Percentiles rank a stretch among this genome's conserved stretches.
phyloP scores from a whole-genome alignment of 2,329 filamentous ascomycete genomes.

The Colletotrichum trifolii region DNA sequence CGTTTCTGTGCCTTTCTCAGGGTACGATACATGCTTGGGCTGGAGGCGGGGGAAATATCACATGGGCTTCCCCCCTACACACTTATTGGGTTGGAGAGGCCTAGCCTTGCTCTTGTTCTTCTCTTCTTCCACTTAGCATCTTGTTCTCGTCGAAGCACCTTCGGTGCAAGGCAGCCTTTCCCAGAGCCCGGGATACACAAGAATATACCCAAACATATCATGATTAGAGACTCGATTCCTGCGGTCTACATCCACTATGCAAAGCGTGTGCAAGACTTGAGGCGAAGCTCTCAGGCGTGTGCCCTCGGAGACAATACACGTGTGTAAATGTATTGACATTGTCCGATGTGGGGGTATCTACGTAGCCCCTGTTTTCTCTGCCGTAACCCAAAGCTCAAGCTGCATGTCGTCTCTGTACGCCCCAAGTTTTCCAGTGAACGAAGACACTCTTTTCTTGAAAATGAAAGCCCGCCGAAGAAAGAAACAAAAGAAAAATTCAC shows the following conservation, averaged over 20 bases:
- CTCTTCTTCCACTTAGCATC: too few species aligned
- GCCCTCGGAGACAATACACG: not conserved
- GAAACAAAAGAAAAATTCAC: not conserved
- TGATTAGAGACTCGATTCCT: slow-evolving; percentile 22
- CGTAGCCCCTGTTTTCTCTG: slow-evolving; percentile 10
- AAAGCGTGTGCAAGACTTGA: not conserved
- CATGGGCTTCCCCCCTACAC: slow-evolving; percentile 1
- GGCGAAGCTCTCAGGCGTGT: not conserved
- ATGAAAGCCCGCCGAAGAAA: slow-evolving; percentile 6
- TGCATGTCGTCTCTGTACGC: slow-evolving; percentile 26
- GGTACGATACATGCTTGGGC: too few species aligned
- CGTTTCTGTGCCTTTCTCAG: slow-evolving; percentile 10
- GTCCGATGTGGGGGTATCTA: slow-evolving; percentile 28
- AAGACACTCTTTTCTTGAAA: slow-evolving; percentile 6
- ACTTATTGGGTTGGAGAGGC: slow-evolving; percentile 8
- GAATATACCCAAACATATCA: slow-evolving; percentile 36
- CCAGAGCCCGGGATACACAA: slow-evolving; percentile 26
- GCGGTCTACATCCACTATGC: not conserved
- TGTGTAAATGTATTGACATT: slow-evolving; percentile 24
- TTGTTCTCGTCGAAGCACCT: not conserved
- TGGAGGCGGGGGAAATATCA: too few species aligned
- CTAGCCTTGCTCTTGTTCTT: not conserved
- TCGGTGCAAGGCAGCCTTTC: slow-evolving; percentile 10
- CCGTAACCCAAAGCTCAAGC: not conserved
- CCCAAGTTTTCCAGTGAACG: slow-evolving; percentile 18